phyloP scores from a whole-genome alignment of 2,329 filamentous ascomycete genomes.

The Alternaria panax region DNA sequence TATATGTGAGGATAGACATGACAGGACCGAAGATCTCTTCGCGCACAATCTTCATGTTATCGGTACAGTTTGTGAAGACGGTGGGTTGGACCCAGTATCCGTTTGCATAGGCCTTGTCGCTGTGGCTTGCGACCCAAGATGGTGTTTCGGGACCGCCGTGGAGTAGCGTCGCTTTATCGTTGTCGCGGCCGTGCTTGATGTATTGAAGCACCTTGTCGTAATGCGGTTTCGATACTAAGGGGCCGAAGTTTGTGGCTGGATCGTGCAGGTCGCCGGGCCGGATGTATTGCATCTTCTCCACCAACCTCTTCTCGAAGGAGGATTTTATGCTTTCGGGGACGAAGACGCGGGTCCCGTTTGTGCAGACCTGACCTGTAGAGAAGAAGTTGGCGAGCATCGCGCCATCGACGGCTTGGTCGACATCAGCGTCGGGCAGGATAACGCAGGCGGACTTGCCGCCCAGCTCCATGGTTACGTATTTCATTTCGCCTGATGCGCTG shows the following conservation, averaged over 20 bases:
- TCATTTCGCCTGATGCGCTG: constrained; percentile 78
- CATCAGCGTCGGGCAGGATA: constrained; percentile 78
- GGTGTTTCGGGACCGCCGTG: constrained; percentile 73
- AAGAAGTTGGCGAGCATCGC: constrained; percentile 96
- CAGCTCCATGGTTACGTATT: constrained; percentile 91
- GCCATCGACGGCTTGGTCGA: constrained; percentile 82
- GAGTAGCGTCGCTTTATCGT: constrained; percentile 76
- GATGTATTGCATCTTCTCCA: constrained; percentile 74
- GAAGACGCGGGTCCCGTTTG: constrained; percentile 89
- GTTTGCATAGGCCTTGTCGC: constrained; percentile 53
- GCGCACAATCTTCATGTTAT: constrained; percentile 77
- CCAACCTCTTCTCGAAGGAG: constrained; percentile 72
- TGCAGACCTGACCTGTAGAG: constrained; percentile 90
- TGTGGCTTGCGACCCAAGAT: constrained; percentile 53
- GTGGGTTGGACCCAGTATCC: constrained; percentile 90
- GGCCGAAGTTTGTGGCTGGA: constrained; percentile 79
- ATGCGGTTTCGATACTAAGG: constrained; percentile 77
- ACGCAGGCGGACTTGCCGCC: constrained; percentile 86
- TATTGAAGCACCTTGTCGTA: constrained; percentile 80
- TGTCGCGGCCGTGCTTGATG: constrained; percentile 75
- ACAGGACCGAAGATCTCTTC: constrained; percentile 93
- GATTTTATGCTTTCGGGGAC: constrained; percentile 70
- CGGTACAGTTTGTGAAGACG: constrained; percentile 84
- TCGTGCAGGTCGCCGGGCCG: constrained; percentile 78
- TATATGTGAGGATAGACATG: constrained; percentile 80